Evolutionary conservation across 176 grass and related monocot genomes (phyloP).

Genomic region (Olyra latifolia): DNA sequence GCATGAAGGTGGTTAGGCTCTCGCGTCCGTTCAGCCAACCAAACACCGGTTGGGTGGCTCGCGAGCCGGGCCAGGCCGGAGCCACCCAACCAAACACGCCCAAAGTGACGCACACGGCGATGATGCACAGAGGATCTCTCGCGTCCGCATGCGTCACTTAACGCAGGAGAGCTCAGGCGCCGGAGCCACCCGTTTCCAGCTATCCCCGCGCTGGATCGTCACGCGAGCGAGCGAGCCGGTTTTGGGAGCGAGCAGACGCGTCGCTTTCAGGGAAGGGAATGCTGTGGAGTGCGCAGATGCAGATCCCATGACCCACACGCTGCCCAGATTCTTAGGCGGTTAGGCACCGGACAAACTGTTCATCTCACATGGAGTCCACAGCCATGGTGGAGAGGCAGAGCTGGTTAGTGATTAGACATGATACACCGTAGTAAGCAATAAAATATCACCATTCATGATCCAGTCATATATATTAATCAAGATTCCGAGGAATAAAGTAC

Average conservation of each 20-base stretch:
- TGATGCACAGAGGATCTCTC: neutral
- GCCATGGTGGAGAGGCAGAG: neutral
- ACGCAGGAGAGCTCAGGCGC: neutral
- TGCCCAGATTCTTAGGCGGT: conserved; percentile 38
- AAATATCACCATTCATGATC: neutral
- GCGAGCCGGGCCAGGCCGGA: no score
- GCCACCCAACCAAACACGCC: no score
- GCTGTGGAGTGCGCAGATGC: conserved; percentile 1
- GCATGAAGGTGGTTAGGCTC: no score
- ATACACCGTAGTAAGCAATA: neutral
- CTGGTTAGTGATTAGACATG: conserved; percentile 24
- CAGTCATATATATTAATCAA: neutral
- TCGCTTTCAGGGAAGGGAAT: conserved; percentile 7
- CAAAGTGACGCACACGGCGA: neutral
- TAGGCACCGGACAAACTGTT: conserved; percentile 19
- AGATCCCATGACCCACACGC: conserved; percentile 41
- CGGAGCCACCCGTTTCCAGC: conserved; percentile 30
- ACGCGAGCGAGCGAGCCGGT: neutral
- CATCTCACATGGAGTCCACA: conserved; percentile 12
- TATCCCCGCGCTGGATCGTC: conserved; percentile 8
- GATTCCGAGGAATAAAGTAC: neutral
- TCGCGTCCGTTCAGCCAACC: no score
- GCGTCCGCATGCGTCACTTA: neutral
- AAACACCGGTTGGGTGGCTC: no score
- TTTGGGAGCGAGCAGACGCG: neutral